Percentiles rank a stretch among this genome's conserved stretches.
Evolutionary conservation across 176 grass and related monocot genomes (phyloP).

Genomic region (Carex scoparia): DNA sequence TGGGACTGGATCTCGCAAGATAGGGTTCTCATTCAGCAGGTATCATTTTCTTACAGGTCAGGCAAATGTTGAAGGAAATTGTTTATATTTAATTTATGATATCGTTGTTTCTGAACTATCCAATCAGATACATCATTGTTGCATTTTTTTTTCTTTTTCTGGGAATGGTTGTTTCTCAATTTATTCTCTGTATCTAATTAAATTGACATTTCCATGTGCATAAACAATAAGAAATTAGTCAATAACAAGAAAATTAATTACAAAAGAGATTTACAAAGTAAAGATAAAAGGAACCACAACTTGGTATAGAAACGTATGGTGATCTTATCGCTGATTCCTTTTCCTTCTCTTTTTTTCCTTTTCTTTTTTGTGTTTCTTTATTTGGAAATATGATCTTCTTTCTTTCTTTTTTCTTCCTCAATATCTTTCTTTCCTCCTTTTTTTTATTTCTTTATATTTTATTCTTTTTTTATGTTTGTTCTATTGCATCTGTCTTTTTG

Average conservation of each 20-base stretch:
- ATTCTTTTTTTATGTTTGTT: background rate
- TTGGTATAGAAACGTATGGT: background rate
- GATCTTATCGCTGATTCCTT: background rate
- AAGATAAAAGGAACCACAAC: background rate
- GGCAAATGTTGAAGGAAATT: background rate
- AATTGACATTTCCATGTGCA: background rate
- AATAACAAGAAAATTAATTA: background rate
- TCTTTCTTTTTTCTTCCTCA: background rate
- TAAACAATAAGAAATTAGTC: background rate
- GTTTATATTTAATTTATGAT: too few relatives aligned
- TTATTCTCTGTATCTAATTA: too few relatives aligned
- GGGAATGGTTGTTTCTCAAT: background rate
- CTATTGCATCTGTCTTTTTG: background rate
- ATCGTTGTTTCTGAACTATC: background rate
- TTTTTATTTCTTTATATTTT: background rate
- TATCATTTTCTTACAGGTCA: background rate
- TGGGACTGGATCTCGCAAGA: conserved; percentile 15
- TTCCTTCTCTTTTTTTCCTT: background rate
- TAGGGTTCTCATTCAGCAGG: conserved; percentile 21
- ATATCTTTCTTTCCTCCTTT: background rate
- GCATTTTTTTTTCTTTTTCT: background rate
- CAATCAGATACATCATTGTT: background rate
- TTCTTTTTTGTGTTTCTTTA: background rate
- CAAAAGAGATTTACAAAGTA: background rate
- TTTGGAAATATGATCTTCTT: background rate